Evolutionary conservation across 768 basidiomycete species (phyloP).

Genomic region (Asterophora parasitica): DNA sequence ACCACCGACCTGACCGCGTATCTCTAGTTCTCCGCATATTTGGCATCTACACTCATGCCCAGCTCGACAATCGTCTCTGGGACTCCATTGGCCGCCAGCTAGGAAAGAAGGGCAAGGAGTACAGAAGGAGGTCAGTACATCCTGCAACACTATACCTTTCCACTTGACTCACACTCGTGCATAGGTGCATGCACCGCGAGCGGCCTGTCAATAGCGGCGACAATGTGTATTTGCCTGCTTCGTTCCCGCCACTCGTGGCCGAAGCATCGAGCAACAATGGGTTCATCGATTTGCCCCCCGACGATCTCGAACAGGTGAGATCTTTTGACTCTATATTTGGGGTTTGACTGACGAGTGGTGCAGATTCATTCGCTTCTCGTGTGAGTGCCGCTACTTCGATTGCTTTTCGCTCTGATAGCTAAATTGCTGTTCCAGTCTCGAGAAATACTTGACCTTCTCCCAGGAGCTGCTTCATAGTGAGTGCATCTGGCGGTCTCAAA

Average conservation of each 20-base stretch:
- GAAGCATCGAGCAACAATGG: slow-evolving; percentile 12
- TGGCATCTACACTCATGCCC: slow-evolving; percentile 31
- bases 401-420: not conserved
- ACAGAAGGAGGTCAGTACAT: slow-evolving; percentile 40
- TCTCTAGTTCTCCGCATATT: slow-evolving; percentile 12
- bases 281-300: slow-evolving; percentile 32
- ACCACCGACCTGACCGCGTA: not conserved
- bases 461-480: slow-evolving; percentile 34
- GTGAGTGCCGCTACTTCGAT: slow-evolving; percentile 28
- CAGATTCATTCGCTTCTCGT: slow-evolving; percentile 59
- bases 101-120: slow-evolving; percentile 42
- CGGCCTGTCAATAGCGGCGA: slow-evolving; percentile 28
- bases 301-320: slow-evolving; percentile 45
- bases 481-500: slow-evolving; percentile 7
- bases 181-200: slow-evolving; percentile 43
- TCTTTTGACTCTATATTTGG: not conserved
- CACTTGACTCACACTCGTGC: not conserved
- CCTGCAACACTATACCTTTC: not conserved
- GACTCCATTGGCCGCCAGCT: slow-evolving; percentile 33
- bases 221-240: slow-evolving; percentile 45
- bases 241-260: slow-evolving; percentile 39
- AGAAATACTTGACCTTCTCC: slow-evolving; percentile 42
- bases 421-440: slow-evolving; percentile 26
- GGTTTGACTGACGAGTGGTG: slow-evolving; percentile 1
- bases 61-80: slow-evolving; percentile 34